Base-by-base conservation (phyloP, 352 stramenopile species). In the Globisporangium parvum region DNA sequence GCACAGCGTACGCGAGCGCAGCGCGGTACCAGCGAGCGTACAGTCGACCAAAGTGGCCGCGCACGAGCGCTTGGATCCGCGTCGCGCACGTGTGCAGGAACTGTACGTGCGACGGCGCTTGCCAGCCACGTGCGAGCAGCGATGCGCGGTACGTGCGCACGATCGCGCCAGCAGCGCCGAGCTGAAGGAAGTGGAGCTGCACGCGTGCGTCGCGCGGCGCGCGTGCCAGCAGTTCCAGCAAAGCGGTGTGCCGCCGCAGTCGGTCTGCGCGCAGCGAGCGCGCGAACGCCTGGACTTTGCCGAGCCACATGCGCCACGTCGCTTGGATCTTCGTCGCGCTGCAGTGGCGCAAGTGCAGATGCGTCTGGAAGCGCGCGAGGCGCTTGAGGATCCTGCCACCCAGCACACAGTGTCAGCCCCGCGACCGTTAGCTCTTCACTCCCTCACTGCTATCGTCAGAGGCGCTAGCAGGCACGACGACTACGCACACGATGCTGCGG, bases 271-370 rank as follows among this genome's bases (percentile, higher is more conserved):
- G 69, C 31, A 93, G 47, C 21, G 51, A 57, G 15, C 53, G 59
- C 18, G 78, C 73, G 11, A 74, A 67, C 44, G 73, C 71, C 3
- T 60, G 52, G 17, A 83, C 75, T 55, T 87, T 89, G 26, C 63
- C 76, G 5, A 68, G 57, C 80, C 80, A 93, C 80, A 93, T 93
- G 33, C 82, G 69, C 80, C 80, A 93, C n/a, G 62, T 74, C 2
- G 80, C 69, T 57, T 93, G 82, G 42, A 93, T 86, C 44, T 65
- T 76, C 4, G 60, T 78, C 2, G 71, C 76, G 31, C 66, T 75
- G n/a, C 35, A 46, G 37, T 65, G 55, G 35, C 76, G 74, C 0
- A 72, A 71, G 26, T 52, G 63, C 18, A 90, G 42, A 18, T 71
- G 47, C 0, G 50, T 49, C 47, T 78, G 54, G 24, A 92, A 73